Base-by-base conservation (phyloP, 2,329 filamentous ascomycete species). In the Grosmannia clavigera region DNA sequence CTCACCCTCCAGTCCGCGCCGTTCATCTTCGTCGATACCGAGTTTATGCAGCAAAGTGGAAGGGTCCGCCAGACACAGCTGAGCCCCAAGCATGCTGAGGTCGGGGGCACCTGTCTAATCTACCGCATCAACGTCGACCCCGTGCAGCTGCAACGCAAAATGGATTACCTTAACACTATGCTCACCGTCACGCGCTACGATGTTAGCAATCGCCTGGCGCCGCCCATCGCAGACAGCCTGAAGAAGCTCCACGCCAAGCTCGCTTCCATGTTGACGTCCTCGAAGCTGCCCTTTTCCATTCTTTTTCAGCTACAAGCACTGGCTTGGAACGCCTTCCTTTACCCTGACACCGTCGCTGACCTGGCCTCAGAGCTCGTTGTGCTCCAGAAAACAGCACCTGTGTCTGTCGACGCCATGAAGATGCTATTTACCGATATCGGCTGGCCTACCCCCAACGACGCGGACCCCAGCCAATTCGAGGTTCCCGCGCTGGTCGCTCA, bases 281-380 rank as follows among this genome's bases (percentile, higher is more conserved):
- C 69, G 54, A 59, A 63, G 1, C 65, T 82, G 60, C 72, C 80
- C 5, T 88, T 84, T 63, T 68, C 71, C 0, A 66, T 85, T 1
- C 73, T 81, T 6, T 87, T 83, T 65, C 85, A 88, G 64, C 72
- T 88, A 5, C 79, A 86, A 57, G 78, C 77, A 19, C 71, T 92
- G 5, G 81, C 84, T 0, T 75, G 78, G 65, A 87, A 87, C 64
- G 82, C 81, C 27, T 82, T 80, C 59, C 73, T 90, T 1, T 73
- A 81, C 14, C 86, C 87, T 0, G 65, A 67, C 0, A 79, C 72
- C 1, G 80, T 83, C 0, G 55, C 74, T 0, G 62, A 67, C 1
- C 66, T 89, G 5, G 68, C 83, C 1, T 67, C 71, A 0, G 64
- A 73, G 1, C 71, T 87, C 1, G 67, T 70, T 4, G 50, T 63